Conservation (phyloP, 441 rosid genomes). For the Caryocar brasiliense region DNA sequence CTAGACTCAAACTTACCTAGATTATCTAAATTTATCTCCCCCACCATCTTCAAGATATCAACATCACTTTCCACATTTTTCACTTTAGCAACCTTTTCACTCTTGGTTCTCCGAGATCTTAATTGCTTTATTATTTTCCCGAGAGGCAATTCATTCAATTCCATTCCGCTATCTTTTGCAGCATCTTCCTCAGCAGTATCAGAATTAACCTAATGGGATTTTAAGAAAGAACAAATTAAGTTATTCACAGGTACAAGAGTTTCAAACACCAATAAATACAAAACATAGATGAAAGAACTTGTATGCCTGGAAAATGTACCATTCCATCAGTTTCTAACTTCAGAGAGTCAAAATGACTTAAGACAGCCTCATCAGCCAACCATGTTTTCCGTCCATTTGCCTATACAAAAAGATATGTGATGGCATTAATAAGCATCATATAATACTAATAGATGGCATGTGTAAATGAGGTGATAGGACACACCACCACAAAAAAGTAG, state of each 20-base stretch:
- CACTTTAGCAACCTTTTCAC: conserved; percentile 39
- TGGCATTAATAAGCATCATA: neutral
- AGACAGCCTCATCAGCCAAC: conserved; percentile 77
- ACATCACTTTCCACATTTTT: conserved; percentile 59
- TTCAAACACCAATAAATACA: conserved; percentile 7
- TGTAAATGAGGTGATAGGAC: neutral
- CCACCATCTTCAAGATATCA: conserved; percentile 83
- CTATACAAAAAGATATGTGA: conserved; percentile 29
- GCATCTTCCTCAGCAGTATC: conserved; percentile 37
- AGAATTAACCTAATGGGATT: conserved; percentile 39
- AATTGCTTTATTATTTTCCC: conserved; percentile 66
- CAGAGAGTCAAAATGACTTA: conserved; percentile 62
- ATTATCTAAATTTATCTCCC: conserved; percentile 82
- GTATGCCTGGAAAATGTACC: conserved; percentile 35
- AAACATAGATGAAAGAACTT: conserved; percentile 5
- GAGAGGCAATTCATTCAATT: conserved; percentile 72
- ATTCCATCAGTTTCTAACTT: conserved; percentile 47
- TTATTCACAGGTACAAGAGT: conserved; percentile 13
- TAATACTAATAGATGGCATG: neutral
- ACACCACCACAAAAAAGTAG: neutral
- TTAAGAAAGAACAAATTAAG: conserved; percentile 10
- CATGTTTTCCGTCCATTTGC: conserved; percentile 56
- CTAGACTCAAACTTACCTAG: conserved; percentile 63
- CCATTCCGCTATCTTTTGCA: conserved; percentile 52
- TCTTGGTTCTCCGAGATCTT: conserved; percentile 62